Evolutionary conservation across 2,329 filamentous ascomycete species (phyloP).

Genomic region (Colletotrichum sp.): DNA sequence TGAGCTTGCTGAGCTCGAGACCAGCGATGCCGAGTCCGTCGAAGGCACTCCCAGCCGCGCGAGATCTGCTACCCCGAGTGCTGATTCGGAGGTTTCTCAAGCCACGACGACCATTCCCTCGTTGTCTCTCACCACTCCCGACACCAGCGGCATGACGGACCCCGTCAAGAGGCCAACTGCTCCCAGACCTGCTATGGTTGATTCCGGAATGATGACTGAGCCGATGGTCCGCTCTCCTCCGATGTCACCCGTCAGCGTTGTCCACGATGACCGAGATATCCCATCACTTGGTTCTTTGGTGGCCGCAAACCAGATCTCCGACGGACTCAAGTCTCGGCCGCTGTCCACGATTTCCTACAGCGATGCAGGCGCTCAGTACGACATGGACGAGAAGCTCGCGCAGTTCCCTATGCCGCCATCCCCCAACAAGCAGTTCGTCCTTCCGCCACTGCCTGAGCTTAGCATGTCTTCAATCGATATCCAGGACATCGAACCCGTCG

Average conservation of each 20-base stretch:
- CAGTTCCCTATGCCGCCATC: constrained; percentile 60
- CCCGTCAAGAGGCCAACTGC: constrained; percentile 41
- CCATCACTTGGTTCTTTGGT: constrained; percentile 51
- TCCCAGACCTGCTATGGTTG: constrained; percentile 39
- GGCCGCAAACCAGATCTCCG: constrained; percentile 25
- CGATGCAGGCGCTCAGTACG: constrained; percentile 57
- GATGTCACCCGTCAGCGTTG: constrained; percentile 28
- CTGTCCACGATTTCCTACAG: constrained; percentile 56
- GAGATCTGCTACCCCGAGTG: constrained; percentile 54
- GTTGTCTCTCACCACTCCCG: constrained; percentile 62
- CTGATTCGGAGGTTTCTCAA: constrained; percentile 42
- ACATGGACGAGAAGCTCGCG: constrained; percentile 56
- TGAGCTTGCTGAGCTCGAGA: constrained; percentile 82
- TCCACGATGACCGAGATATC: constrained; percentile 25
- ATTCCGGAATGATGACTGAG: constrained; percentile 51
- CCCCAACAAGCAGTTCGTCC: constrained; percentile 35
- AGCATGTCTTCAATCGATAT: constrained; percentile 49
- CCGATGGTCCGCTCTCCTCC: constrained; percentile 26
- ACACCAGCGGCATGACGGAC: constrained; percentile 67
- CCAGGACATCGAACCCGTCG: constrained; percentile 47
- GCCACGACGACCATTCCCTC: constrained; percentile 54
- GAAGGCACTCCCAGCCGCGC: constrained; percentile 61
- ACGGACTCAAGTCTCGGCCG: constrained; percentile 40
- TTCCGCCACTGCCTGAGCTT: constrained; percentile 38
- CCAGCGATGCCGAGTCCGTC: constrained; percentile 74